Evolutionary conservation across 2,329 filamentous ascomycete species (phyloP).

Genomic region (Aureobasidium subglaciale): DNA sequence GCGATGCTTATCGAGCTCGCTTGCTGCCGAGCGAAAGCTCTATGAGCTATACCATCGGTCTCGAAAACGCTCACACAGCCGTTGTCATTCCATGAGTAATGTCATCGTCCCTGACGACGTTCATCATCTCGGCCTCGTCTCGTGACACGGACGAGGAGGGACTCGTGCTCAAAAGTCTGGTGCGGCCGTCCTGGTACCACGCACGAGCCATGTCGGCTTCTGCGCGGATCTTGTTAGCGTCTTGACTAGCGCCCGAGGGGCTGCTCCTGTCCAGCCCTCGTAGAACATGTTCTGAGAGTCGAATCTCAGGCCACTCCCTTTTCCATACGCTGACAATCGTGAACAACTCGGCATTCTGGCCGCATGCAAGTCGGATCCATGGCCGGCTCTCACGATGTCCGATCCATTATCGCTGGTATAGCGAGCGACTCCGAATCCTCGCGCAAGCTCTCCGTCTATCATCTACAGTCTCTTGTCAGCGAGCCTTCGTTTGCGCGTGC

Average conservation of each 20-base stretch:
- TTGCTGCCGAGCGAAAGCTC: neutral
- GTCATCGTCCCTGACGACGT: neutral
- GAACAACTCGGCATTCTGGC: neutral
- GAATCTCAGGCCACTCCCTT: neutral
- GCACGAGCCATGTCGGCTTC: neutral
- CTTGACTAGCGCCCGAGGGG: neutral
- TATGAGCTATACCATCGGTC: neutral
- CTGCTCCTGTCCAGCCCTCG: constrained; percentile 4
- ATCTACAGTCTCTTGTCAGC: constrained; percentile 89
- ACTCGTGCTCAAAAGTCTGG: neutral
- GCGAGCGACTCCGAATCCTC: constrained; percentile 71
- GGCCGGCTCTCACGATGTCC: constrained; percentile 29
- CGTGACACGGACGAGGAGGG: neutral
- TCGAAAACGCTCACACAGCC: neutral
- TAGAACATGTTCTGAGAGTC: neutral
- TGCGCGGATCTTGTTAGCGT: constrained; percentile 1
- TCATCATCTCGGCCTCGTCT: neutral
- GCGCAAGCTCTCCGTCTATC: constrained; percentile 98
- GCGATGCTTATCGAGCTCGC: neutral
- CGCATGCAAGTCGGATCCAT: constrained; percentile 18
- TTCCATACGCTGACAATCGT: neutral
- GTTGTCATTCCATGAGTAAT: neutral
- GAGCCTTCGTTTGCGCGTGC: constrained; percentile 95
- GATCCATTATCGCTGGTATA: constrained; percentile 45
- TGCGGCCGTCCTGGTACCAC: neutral